Percentiles rank a stretch among this genome's conserved stretches.
phyloP scores from a whole-genome alignment of 2,329 filamentous ascomycete genomes.

The Neofusicoccum kwambonambiense region DNA sequence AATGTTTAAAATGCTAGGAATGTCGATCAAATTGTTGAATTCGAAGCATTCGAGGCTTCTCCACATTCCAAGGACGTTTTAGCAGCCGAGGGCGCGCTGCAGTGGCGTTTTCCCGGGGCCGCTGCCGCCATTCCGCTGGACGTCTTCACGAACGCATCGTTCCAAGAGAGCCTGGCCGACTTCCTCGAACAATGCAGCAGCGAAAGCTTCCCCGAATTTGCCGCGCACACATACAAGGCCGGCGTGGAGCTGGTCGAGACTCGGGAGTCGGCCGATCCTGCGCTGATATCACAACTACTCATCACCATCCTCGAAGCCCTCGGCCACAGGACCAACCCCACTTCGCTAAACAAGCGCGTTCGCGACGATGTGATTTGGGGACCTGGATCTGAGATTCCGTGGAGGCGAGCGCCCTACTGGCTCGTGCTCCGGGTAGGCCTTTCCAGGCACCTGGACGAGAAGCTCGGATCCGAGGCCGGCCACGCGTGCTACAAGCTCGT shows the following conservation, averaged over 20 bases:
- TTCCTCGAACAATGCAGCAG: conserved; percentile 59
- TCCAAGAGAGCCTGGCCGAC: conserved; percentile 48
- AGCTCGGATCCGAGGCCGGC: conserved; percentile 43
- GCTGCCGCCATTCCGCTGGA: conserved; percentile 48
- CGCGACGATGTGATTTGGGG: conserved; percentile 61
- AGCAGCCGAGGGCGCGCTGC: conserved; percentile 50
- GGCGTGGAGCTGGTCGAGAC: conserved; percentile 49
- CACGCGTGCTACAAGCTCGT: conserved; percentile 58
- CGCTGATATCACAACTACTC: conserved; percentile 59
- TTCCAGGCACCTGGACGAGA: conserved; percentile 50
- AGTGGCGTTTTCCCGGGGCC: conserved; percentile 61
- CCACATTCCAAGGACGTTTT: conserved; percentile 54
- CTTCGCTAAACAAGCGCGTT: conserved; percentile 55
- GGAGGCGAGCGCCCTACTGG: conserved; percentile 63
- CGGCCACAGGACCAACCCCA: conserved; percentile 42
- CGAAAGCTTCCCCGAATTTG: conserved; percentile 55
- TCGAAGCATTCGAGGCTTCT: conserved; percentile 63
- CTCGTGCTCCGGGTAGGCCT: conserved; percentile 60
- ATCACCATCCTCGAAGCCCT: conserved; percentile 59
- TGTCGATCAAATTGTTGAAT: conserved; percentile 34
- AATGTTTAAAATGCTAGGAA: too few species aligned
- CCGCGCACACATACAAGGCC: conserved; percentile 54
- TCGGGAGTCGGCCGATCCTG: conserved; percentile 58
- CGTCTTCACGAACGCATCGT: conserved; percentile 42
- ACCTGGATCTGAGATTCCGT: conserved; percentile 50